Evolutionary conservation across 305 asterid species (phyloP), one percentile per base, ranked within the genome.

Genomic region (Fraxinus platypoda): DNA sequence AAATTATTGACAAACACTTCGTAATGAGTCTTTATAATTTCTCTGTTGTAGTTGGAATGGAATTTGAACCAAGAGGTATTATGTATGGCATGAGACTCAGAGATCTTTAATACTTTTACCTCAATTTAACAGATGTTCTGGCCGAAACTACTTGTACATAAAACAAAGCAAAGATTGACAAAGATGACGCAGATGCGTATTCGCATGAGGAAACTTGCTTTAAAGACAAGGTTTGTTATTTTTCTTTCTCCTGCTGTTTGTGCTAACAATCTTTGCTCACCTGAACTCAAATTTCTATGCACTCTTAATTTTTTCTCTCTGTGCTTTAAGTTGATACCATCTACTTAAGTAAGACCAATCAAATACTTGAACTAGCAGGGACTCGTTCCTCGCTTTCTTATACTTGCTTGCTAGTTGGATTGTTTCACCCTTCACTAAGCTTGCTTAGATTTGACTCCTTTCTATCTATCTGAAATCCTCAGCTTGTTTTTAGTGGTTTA

Each of bases 181-280:
- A 95, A 93, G 90, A 94, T 95, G 99, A 93, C 96, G 52, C 96
- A 94, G 87, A 95, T 95, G 97, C 91, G 97, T 33, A 93, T 94
- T 87, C 94, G 99, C 80, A 95, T 92, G 98, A 92, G 98, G 82
- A 92, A 93, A 86, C 94, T 95, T 83, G 96, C 99, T 82, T 82
- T 95, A 49, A 95, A 95, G 86, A 94, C 97, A 73, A 91, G 97
- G 98, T 92, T 75, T n/a, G 59, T 41, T 72, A 74, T 79, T 80
- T 82, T 52, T 49, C 33, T 54, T n/a, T 5, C 9, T 54, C 3
- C 2, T 17, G 8, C 3, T 15, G 8, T 54, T 5, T 54, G 0
- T 54, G 25, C 23, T 15, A 5, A 6, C 66, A 17, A 54, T 19
- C 66, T 54, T 54, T 54, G 64, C 64, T 54, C 8, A 15, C 7